Evolutionary conservation across 2,329 filamentous ascomycete genomes (phyloP).

Genomic region (Alternaria sp.): DNA sequence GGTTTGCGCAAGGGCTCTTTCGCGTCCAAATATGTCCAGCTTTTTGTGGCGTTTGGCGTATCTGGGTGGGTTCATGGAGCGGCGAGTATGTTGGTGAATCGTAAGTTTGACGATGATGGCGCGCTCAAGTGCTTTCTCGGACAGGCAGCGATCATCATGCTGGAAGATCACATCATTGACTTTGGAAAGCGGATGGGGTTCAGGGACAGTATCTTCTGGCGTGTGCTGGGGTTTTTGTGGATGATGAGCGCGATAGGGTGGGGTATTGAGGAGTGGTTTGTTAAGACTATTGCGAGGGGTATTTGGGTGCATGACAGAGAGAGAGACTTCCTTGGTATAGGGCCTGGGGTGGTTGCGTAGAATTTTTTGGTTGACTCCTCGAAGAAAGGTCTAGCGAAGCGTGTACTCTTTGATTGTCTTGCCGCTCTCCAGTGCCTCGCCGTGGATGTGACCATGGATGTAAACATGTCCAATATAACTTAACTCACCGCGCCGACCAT

Average conservation of each 20-base stretch:
- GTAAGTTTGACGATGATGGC: conserved; percentile 24
- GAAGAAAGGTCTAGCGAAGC: background rate
- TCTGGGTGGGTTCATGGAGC: conserved; percentile 29
- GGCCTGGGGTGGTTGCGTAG: conserved; percentile 13
- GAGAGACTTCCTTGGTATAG: conserved; percentile 33
- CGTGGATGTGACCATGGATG: no score
- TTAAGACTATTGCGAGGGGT: conserved; percentile 16
- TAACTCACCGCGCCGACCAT: no score
- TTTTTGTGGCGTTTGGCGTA: conserved; percentile 36
- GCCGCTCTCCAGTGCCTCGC: background rate
- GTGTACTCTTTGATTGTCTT: background rate
- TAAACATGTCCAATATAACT: no score
- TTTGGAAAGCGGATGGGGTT: conserved; percentile 31
- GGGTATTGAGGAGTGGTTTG: conserved; percentile 17
- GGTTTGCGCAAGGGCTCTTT: conserved; percentile 36
- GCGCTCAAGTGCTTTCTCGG: conserved; percentile 30
- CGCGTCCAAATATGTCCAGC: conserved; percentile 42
- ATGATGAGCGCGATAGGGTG: conserved; percentile 30
- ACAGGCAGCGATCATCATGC: conserved; percentile 39
- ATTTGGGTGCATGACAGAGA: conserved; percentile 33
- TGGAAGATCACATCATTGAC: conserved; percentile 42
- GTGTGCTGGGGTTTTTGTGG: conserved; percentile 34
- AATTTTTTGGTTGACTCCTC: background rate
- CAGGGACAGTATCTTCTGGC: conserved; percentile 26
- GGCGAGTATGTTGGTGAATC: conserved; percentile 27